phyloP scores from a whole-genome alignment of 2,329 filamentous ascomycete species.

The Dactylellina leptospora region DNA sequence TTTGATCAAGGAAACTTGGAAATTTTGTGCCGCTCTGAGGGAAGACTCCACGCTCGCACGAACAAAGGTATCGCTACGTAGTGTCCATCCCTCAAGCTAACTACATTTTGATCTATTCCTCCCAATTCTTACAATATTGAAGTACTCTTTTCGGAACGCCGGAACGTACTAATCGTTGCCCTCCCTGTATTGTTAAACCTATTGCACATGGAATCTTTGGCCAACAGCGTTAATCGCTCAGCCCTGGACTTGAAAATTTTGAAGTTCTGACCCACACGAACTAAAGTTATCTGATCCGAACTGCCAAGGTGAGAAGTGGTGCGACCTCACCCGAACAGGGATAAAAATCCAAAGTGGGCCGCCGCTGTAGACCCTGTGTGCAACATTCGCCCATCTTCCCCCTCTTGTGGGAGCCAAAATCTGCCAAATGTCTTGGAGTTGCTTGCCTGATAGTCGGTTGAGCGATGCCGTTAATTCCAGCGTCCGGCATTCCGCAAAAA shows the following conservation, averaged over 20 bases:
- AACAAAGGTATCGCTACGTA: too few species aligned
- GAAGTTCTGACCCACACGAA: conserved; percentile 18
- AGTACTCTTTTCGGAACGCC: background rate
- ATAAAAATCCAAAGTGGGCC: conserved; percentile 38
- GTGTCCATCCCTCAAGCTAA: too few species aligned
- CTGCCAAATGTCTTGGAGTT: conserved; percentile 10
- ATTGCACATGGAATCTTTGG: too few species aligned
- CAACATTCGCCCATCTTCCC: background rate
- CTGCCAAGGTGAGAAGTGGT: conserved; percentile 51
- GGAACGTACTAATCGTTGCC: too few species aligned
- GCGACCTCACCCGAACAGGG: conserved; percentile 34
- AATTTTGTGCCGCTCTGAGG: background rate
- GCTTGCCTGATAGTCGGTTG: conserved; percentile 28
- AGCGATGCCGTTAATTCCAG: conserved; percentile 27
- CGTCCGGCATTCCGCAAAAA: conserved; percentile 2
- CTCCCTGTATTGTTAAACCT: too few species aligned
- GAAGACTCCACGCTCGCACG: background rate
- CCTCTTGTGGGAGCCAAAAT: background rate
- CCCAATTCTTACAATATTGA: too few species aligned
- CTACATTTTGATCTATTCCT: too few species aligned
- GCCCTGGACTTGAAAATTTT: background rate
- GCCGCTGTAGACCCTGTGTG: conserved; percentile 6
- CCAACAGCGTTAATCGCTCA: conserved; percentile 17
- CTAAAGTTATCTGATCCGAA: conserved; percentile 54
- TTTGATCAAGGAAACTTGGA: background rate